A percentile compares a stretch with the other conserved stretches of the same genome.
These are phyloP conservation scores for Venturia oleaginea DNA, from an alignment of 2,329 filamentous ascomycete genomes.

Conservation along the genomic window DNA sequence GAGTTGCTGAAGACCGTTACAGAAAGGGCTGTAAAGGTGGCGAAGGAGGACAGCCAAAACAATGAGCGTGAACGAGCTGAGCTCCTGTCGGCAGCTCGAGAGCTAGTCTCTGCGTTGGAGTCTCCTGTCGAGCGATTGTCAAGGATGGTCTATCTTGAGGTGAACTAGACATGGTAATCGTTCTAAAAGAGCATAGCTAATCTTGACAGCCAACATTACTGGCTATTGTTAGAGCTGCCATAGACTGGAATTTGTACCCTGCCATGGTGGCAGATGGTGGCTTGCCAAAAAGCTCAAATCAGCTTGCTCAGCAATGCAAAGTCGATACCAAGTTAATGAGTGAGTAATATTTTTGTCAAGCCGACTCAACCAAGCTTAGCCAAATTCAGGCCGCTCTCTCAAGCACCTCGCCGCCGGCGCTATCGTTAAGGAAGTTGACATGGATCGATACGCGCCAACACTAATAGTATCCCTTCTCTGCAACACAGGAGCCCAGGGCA, in stretches of 20 bases:
- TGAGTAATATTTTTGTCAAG: background rate
- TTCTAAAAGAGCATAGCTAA: background rate
- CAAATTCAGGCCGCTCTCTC: background rate
- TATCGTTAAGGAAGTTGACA: background rate
- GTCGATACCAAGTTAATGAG: slow-evolving; percentile 9
- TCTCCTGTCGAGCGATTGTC: slow-evolving; percentile 14
- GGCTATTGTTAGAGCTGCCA: slow-evolving; percentile 5
- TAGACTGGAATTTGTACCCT: slow-evolving; percentile 14
- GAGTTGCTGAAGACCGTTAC: background rate
- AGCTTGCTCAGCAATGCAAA: slow-evolving; percentile 12
- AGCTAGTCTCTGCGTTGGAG: slow-evolving; percentile 13
- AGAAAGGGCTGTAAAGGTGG: background rate
- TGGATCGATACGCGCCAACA: background rate
- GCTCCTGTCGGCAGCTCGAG: slow-evolving; percentile 15
- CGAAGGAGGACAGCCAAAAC: background rate
- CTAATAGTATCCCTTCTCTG: background rate
- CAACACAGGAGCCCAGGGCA: slow-evolving; percentile 13
- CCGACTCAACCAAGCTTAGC: background rate
- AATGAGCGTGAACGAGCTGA: background rate
- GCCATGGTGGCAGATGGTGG: slow-evolving; percentile 11
- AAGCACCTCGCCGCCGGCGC: slow-evolving; percentile 3
- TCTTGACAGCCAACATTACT: slow-evolving; percentile 10
- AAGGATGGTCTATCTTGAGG: slow-evolving; percentile 15
- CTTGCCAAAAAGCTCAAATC: slow-evolving; percentile 9
- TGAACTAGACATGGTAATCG: background rate